Base-by-base conservation (phyloP, 768 basidiomycete species). In the Tylopilus rubrobrunneus region DNA sequence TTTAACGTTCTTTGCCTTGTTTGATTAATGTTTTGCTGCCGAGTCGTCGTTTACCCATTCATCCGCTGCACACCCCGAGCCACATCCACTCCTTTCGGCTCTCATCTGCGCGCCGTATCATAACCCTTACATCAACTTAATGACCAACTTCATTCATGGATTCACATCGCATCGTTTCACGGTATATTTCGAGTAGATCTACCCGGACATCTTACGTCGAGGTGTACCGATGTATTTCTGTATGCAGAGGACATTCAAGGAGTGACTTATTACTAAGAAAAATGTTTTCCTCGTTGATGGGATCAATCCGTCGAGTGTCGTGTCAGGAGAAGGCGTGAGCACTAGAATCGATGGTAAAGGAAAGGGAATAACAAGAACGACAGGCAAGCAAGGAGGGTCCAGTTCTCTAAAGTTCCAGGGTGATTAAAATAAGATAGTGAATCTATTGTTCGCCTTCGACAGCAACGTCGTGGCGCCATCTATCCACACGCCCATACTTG, bases 391-490 rank as follows among this genome's bases (percentile, higher is more conserved):
- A 31, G 31, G 28, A 19, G 55, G 53, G 53, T 62, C 52, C 53
- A 29, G 29, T 40, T 36, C 43, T 55, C 43, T 23, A 44, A 58
- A 29, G 45, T 50, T 48, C 52, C 51, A 63, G 45, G 41, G 40
- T 39, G n/a, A 40, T 11, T 23, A 28, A 7, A 31, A 43, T 54
- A 56, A 56, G n/a, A 39, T 53, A 52, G n/a, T 51, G 45, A 41
- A 21, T 54, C 48, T 65, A 69, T 37, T 56, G 63, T 52, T 81
- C 76, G n/a, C 84, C 85, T 59, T 87, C 87, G 11, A 86, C 82
- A 17, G 81, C 83, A 43, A 92, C 87, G 61, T 89, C 83, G 56
- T 79, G 83, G 58, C 90, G 82, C 90, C 90, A 92, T 56, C 80
- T 80, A 67, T 92, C 90, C 27, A 92, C 89, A 4, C 80, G 76